Evolutionary conservation across 768 basidiomycete genomes (phyloP).

Genomic region (Suillus occidentalis): DNA sequence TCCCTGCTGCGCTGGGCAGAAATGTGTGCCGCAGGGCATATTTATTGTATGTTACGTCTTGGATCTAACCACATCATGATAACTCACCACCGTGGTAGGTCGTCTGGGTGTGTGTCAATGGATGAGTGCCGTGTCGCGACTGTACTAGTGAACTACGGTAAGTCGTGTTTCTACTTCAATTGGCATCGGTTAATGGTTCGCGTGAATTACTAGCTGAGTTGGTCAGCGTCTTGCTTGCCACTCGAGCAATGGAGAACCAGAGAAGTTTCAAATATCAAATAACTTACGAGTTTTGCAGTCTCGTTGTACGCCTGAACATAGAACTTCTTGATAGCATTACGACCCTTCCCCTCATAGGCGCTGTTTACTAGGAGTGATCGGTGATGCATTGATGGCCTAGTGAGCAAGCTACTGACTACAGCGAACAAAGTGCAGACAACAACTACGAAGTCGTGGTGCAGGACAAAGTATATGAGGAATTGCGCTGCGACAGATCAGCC

Average conservation of each 20-base stretch:
- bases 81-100: not conserved
- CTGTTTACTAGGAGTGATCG: too few relatives aligned
- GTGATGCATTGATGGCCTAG: too few relatives aligned
- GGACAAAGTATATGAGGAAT: too few relatives aligned
- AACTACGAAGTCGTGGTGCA: too few relatives aligned
- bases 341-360: too few relatives aligned
- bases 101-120: not conserved
- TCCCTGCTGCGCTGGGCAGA: too few relatives aligned
- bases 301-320: not conserved
- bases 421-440: too few relatives aligned
- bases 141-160: not conserved
- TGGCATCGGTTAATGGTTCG: not conserved
- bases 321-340: not conserved
- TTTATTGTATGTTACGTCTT: not conserved
- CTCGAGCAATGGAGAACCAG: not conserved
- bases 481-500: too few relatives aligned
- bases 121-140: not conserved
- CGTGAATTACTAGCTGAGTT: not conserved
- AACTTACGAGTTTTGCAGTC: not conserved
- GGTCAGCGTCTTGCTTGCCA: not conserved
- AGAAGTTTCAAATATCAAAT: not conserved
- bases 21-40: not conserved
- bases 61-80: too few relatives aligned
- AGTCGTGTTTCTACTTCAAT: not conserved
- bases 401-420: too few relatives aligned